Evolutionary conservation across 78 protist genomes (phyloP).

Genomic region (Creolimax fragrantissima): DNA sequence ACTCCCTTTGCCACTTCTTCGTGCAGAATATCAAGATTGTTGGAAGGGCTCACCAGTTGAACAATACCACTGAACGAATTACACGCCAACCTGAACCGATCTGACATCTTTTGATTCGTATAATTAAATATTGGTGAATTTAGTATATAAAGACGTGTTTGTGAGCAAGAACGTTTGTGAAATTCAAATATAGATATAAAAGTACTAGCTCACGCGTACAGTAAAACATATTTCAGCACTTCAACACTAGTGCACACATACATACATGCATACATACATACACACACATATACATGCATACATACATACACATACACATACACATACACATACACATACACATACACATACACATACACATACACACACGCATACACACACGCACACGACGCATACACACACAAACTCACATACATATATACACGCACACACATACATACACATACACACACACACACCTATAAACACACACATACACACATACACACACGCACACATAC

Average conservation of each 20-base stretch:
- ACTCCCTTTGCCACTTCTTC: background rate
- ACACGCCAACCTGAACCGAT: background rate
- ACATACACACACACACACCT: background rate
- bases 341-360: background rate
- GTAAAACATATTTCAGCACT: background rate
- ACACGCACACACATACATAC: background rate
- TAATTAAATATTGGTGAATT: background rate
- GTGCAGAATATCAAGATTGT: background rate
- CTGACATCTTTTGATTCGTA: background rate
- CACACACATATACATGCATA: background rate
- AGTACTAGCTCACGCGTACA: background rate
- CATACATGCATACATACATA: background rate
- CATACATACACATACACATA: background rate
- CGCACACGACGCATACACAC: background rate
- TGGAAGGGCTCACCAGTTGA: background rate
- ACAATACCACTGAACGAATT: background rate
- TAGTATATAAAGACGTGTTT: background rate
- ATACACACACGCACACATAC: background rate
- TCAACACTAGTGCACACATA: background rate
- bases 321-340: background rate
- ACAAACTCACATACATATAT: background rate
- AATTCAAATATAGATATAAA: background rate
- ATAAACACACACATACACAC: background rate
- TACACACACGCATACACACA: background rate
- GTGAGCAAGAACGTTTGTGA: background rate